Evolutionary conservation across 2,329 filamentous ascomycete species (phyloP), one percentile per base, ranked within the genome.

Genomic region (Teratosphaeria epicoccoides): DNA sequence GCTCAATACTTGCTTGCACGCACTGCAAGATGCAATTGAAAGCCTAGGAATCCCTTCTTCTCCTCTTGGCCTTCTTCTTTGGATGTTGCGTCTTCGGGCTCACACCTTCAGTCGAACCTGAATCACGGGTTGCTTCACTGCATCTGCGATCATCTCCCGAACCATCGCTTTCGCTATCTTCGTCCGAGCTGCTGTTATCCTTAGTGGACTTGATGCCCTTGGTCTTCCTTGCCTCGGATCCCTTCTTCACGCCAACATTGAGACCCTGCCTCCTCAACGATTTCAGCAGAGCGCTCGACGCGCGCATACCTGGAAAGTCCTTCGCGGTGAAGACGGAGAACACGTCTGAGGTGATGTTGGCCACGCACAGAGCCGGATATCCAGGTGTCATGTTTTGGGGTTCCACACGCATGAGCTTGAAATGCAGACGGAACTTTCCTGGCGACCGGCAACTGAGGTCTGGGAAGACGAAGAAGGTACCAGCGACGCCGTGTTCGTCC

Each of bases 401-500:
- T 57, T 89, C 82, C 43, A 91, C 77, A 54, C 85, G 79, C 63
- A 89, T 80, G 22, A 91, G 74, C 33, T 80, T 80, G 66, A 93
- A 91, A 46, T 80, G 81, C 50, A 93, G 76, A 17, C 85, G 77
- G 67, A 87, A 93, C n/a, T 74, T 74, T 20, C 87, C 87, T 1
- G 87, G 82, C 0, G 84, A 89, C 28, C 87, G 80, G 64, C 86
- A 88, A 3, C 85, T 89, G 20, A 93, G 74, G 64, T 93, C 87
- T 0, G 86, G 84, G 64, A 93, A 93, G 65, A 85, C 88, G 68
- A 91, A 93, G 73, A 91, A 93, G 63, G 84, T 88, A 1, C 87
- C 87, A 56, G 88, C 84, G 22, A 79, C 69, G 49, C 82, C 81
- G 49, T 82, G 75, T 62, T 91, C 86, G 64, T 93, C 87, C 50